Evolutionary conservation across 2,329 filamentous ascomycete genomes (phyloP).

Genomic region (Cladosporium sp.): DNA sequence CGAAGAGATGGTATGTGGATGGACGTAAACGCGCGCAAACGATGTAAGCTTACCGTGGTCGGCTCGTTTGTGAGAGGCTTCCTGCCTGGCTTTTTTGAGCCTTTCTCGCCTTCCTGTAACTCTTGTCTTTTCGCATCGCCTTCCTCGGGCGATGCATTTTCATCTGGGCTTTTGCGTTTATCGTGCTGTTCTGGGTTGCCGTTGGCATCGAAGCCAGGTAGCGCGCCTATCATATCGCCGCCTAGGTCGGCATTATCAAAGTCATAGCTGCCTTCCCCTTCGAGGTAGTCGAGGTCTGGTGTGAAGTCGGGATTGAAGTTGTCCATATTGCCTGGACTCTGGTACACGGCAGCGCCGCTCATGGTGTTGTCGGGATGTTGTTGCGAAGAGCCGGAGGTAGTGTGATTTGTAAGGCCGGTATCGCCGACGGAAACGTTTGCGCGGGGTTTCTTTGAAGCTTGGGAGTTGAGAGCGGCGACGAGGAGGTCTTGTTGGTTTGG

Average conservation of each 20-base stretch:
- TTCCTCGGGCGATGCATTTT: constrained; percentile 58
- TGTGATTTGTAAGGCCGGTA: constrained; percentile 11
- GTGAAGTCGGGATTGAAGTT: constrained; percentile 42
- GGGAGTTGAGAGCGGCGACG: constrained; percentile 43
- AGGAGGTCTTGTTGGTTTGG: constrained; percentile 45
- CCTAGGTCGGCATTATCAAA: constrained; percentile 60
- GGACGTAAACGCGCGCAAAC: neutral
- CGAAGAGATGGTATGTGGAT: neutral
- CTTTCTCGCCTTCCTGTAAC: constrained; percentile 75
- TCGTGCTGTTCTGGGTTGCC: constrained; percentile 42
- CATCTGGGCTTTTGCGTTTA: constrained; percentile 68
- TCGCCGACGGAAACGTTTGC: constrained; percentile 6
- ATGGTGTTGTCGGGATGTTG: constrained; percentile 18
- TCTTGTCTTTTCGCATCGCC: constrained; percentile 72
- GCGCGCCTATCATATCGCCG: constrained; percentile 66
- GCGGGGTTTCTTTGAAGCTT: constrained; percentile 22
- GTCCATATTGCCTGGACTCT: constrained; percentile 18
- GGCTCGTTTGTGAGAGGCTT: constrained; percentile 95
- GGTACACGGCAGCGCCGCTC: constrained; percentile 16
- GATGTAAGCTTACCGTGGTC: constrained; percentile 70
- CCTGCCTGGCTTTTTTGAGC: constrained; percentile 89
- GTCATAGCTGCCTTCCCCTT: constrained; percentile 63
- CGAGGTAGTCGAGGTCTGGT: constrained; percentile 78
- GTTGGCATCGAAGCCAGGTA: constrained; percentile 51
- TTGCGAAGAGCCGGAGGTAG: constrained; percentile 11